Conservation (phyloP, 768 basidiomycete species). For the Boletus vinaceobasis region DNA sequence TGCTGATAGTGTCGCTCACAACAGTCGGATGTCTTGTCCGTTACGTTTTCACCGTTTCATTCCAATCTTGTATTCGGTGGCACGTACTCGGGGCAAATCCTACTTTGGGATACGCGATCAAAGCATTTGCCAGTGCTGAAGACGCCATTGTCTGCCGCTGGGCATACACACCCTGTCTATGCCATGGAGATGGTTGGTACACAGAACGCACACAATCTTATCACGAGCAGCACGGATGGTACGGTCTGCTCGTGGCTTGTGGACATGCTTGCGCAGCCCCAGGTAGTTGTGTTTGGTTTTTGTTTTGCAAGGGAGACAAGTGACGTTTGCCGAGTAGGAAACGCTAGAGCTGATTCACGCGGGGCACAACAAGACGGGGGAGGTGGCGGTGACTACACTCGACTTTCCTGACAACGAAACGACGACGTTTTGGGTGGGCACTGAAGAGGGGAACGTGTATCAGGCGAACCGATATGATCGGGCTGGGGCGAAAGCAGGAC, state of each 20-base stretch:
- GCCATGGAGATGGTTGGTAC: slow-evolving; percentile 98
- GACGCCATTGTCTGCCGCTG: slow-evolving; percentile 92
- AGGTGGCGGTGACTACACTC: slow-evolving; percentile 90
- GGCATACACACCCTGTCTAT: slow-evolving; percentile 98
- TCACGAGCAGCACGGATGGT: slow-evolving; percentile 96
- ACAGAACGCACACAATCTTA: slow-evolving; percentile 96
- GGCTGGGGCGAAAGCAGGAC: slow-evolving; percentile 92
- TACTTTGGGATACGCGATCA: slow-evolving; percentile 97
- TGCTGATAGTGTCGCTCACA: slow-evolving; percentile 2
- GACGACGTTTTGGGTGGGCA: slow-evolving; percentile 95
- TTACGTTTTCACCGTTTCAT: slow-evolving; percentile 96
- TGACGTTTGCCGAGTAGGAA: slow-evolving; percentile 54
- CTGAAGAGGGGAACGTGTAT: slow-evolving; percentile 96
- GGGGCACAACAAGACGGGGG: slow-evolving; percentile 94
- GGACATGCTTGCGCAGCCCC: slow-evolving; percentile 98
- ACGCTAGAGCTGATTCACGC: slow-evolving; percentile 85
- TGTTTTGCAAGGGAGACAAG: background rate
- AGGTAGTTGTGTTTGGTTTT: slow-evolving; percentile 46
- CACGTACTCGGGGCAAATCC: slow-evolving; percentile 98
- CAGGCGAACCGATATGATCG: slow-evolving; percentile 97
- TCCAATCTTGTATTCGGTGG: slow-evolving; percentile 97
- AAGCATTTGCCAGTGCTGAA: slow-evolving; percentile 96
- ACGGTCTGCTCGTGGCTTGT: slow-evolving; percentile 97
- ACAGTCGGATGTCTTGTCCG: slow-evolving; percentile 96
- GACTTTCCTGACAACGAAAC: slow-evolving; percentile 97